Evolutionary conservation across 2,329 filamentous ascomycete genomes (phyloP), one percentile per base, ranked within the genome.

Genomic region (Aspergillus pseudoterreus): DNA sequence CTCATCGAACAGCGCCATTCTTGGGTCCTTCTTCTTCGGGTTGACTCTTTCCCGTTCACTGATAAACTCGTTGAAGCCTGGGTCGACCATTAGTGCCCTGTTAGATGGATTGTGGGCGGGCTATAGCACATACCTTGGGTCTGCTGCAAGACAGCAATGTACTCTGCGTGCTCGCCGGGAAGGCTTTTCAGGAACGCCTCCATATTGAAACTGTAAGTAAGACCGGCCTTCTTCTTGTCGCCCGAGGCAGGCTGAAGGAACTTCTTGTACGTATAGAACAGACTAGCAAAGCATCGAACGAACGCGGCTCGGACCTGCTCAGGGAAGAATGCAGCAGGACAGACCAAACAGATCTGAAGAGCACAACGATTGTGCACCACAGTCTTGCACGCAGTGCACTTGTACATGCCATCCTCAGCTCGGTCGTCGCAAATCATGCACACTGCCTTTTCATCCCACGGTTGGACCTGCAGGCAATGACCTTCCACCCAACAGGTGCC

Each of bases 291-390:
- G 68, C 83, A 86, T 61, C 84, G 77, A 30, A 86, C 83, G 62
- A 87, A 87, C 0, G 84, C 84, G 14, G 84, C 84, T 15, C 83
- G 81, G 39, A 87, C 75, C 65, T 86, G 84, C 57, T 86, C 83
- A 6, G 83, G 77, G 54, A 83, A 78, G 72, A 87, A 87, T 2
- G 83, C 83, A 12, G 78, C 77, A n/a, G 84, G 81, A 63, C 84
- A 87, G 12, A 85, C 81, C n/a, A 86, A 67, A 56, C 78, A 82
- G 42, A 87, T 79, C 51, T 79, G 74, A n/a, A 73, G 70, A 2
- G 81, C 75, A 65, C 84, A 87, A 49, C 82, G 77, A 52, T 76
- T 76, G 63, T 87, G 84, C 27, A 82, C 78, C 50, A 68, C 67
- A 33, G 76, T 71, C 57, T 73, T 74, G 61, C 78, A 81, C 1